Evolutionary conservation across 1,139 yeast species (phyloP).

Genomic region (Kodamaea alishanica): DNA sequence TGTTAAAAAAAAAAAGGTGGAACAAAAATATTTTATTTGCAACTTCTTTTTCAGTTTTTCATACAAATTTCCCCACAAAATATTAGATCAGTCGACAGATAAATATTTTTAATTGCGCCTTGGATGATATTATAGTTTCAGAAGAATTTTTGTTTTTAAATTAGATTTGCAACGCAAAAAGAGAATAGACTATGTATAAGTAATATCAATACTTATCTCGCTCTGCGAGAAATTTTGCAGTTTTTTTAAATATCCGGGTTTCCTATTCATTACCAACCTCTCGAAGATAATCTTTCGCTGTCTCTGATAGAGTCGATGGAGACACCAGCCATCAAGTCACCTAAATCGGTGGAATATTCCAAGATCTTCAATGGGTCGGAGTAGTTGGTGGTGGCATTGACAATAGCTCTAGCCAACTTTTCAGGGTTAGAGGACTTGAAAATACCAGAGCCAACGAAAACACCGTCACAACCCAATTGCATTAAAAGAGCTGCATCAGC

Average conservation of each 20-base stretch:
- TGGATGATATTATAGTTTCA: too few relatives aligned
- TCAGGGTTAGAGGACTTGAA: slow-evolving; percentile 75
- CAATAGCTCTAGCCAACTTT: slow-evolving; percentile 74
- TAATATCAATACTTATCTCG: neutral
- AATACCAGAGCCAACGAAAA: slow-evolving; percentile 87
- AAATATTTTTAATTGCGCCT: too few relatives aligned
- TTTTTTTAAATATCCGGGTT: too few relatives aligned
- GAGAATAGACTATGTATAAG: neutral
- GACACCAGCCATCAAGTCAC: slow-evolving; percentile 72
- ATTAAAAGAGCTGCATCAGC: slow-evolving; percentile 86
- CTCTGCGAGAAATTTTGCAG: neutral
- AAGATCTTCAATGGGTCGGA: slow-evolving; percentile 61
- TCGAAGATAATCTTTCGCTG: slow-evolving; percentile 46
- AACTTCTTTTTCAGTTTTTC: too few relatives aligned
- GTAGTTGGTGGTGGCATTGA: slow-evolving; percentile 75
- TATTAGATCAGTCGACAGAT: too few relatives aligned
- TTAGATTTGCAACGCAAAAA: neutral
- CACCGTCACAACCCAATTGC: slow-evolving; percentile 92
- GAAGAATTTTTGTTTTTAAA: too few relatives aligned
- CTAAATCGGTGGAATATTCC: slow-evolving; percentile 72
- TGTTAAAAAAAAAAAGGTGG: too few relatives aligned
- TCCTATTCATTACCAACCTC: slow-evolving; percentile 45
- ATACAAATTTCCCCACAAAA: too few relatives aligned
- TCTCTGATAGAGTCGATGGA: slow-evolving; percentile 50
- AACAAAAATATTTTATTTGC: too few relatives aligned